Evolutionary conservation across 1,284 basidiomycete species (phyloP).

Genomic region (Ganoderma resinaceum): DNA sequence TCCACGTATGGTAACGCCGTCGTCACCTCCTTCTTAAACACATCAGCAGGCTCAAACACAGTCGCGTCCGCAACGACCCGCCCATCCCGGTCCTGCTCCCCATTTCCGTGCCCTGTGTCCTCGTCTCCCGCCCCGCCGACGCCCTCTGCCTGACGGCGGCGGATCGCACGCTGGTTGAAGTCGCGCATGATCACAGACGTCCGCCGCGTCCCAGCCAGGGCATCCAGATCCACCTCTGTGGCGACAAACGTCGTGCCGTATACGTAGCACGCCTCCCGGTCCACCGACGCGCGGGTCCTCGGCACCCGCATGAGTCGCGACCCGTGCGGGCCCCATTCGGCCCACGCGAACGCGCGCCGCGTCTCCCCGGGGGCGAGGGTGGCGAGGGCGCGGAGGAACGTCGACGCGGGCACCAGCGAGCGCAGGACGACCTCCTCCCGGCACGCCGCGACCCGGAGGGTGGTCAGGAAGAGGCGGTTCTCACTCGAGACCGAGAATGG

Average conservation of each 20-base stretch:
- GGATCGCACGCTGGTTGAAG: constrained; percentile 56
- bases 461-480: constrained; percentile 56
- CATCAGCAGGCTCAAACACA: constrained; percentile 17
- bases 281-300: constrained; percentile 47
- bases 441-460: constrained; percentile 44
- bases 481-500: constrained; percentile 58
- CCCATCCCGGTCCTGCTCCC: background rate
- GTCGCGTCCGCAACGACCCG: constrained; percentile 28
- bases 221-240: background rate
- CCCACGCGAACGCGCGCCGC: constrained; percentile 50
- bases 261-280: constrained; percentile 60
- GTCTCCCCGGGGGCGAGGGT: constrained; percentile 31
- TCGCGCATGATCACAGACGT: constrained; percentile 46
- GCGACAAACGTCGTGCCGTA: constrained; percentile 56
- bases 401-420: constrained; percentile 55
- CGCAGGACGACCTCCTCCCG: constrained; percentile 41
- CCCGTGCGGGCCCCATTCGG: constrained; percentile 58
- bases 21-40: constrained; percentile 47
- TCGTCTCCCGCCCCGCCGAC: too few relatives aligned
- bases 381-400: constrained; percentile 47
- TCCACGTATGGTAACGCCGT: constrained; percentile 55
- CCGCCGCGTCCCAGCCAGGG: constrained; percentile 9
- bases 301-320: constrained; percentile 49
- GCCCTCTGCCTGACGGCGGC: constrained; percentile 26
- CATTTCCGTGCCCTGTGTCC: too few relatives aligned